Base-by-base conservation (phyloP, 345 rosid species). In the Boechera stricta region DNA sequence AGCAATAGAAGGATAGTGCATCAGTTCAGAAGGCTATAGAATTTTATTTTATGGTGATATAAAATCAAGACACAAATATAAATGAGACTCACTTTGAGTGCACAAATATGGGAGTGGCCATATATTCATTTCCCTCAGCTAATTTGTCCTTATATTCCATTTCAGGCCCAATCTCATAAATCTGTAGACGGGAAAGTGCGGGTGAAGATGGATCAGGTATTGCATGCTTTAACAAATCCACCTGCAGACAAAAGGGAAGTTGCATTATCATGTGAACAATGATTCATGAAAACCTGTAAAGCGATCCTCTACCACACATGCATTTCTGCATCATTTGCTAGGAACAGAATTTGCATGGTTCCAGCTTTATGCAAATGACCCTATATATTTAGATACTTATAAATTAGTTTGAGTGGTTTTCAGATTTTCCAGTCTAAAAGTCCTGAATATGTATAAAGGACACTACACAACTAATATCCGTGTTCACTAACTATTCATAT, bases 191-290 rank as follows among this genome's bases (percentile, higher is more conserved):
- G 33, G 82, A 59, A 42, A 82, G 57, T 32, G 81, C 64, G 31
- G 85, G 68, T 24, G 80, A 85, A 83, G 93, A 92, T 32, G 93
- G 97, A 84, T 92, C 97, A 41, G 95, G 90, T 73, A 92, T 88
- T 64, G 89, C 87, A 80, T 90, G 93, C 72, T 92, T 92, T 84
- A 92, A 73, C 83, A 90, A 80, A 85, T 88, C 97, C 67, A 92
- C 95, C 97, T 92, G 87, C 67, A 79, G 49, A 21, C 21, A 32
- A 38, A 28, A 54, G 33, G 5, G 58, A 28, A 36, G 61, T 10
- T 38, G 48, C 18, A 26, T 36, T 33, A 11, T 32, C 16, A 49
- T 48, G 12, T 35, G 36, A 18, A 53, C 10, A 38, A 3, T 7
- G 12, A 18, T 21, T 52, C 48, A 52, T 36, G 5, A 35, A 35